Base-by-base conservation (phyloP, 768 basidiomycete genomes). In the Cubamyces lactineus region DNA sequence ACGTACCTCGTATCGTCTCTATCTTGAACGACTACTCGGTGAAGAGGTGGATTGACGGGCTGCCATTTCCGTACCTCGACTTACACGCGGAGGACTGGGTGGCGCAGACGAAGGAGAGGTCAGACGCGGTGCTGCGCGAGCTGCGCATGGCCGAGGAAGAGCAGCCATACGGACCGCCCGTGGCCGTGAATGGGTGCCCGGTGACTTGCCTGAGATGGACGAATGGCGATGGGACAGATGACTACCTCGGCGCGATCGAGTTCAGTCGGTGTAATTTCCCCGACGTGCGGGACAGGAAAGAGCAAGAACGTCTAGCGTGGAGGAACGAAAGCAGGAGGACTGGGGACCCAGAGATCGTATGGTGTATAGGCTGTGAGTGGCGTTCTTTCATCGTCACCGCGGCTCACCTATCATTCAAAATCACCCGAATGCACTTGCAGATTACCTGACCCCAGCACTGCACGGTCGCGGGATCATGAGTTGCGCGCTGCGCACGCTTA, bases 401-500 rank as follows among this genome's bases (percentile, higher is more conserved):
- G 21, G n/a, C 26, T 49, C 24, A 51, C 40, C 40, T 59, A 2
- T 26, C n/a, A 26, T 26, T n/a, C 9, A 30, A 1, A 11, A 23
- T 49, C 19, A 26, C 38, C 45, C 23, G 23, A 5, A 7, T 24
- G 19, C 19, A 21, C 17, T 23, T 19, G 28, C 24, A 66, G 89
- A 88, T 68, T 89, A 80, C 62, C 73, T 91, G 40, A 81, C 78
- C 7, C 77, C 83, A 9, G 80, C 79, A 21, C 80, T 87, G 67
- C 88, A 90, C 61, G 79, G 87, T 28, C 78, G 75, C 65, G 88
- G 89, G 0, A 88, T 92, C 60, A 91, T 91, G 91, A 82, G 83
- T 26, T 83, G 82, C n/a, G 87, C 81, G 0, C 68, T 92, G 38
- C 73, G 73, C 4, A 80, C 80, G 9, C 54, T 92, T 41, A 58